Conservation (phyloP, 2,329 filamentous ascomycete genomes). For the Rhexocercosporidium sp. region DNA sequence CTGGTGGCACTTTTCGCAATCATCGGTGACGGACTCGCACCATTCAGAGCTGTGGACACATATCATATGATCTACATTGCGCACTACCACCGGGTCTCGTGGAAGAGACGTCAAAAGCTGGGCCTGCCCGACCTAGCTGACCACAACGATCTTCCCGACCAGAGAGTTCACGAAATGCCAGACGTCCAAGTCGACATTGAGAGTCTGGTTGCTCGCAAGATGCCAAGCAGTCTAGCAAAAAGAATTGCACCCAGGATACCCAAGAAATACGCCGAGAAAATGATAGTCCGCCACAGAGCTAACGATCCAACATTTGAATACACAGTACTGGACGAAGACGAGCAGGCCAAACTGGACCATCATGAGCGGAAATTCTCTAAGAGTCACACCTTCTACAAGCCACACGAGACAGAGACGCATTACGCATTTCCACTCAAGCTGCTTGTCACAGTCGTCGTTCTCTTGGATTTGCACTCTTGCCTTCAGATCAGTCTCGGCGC, state of each 20-base stretch:
- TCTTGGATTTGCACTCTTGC: conserved; percentile 79
- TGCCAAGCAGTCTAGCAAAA: conserved; percentile 30
- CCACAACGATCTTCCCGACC: conserved; percentile 57
- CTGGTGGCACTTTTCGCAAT: conserved; percentile 72
- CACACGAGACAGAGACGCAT: conserved; percentile 83
- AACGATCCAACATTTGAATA: conserved; percentile 48
- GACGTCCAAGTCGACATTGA: conserved; percentile 47
- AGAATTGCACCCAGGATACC: conserved; percentile 32
- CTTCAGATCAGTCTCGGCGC: conserved; percentile 81
- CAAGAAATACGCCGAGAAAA: conserved; percentile 30
- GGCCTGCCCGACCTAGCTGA: conserved; percentile 64
- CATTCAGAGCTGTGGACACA: conserved; percentile 80
- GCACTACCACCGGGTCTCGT: conserved; percentile 62
- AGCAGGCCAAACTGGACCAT: conserved; percentile 73
- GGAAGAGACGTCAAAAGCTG: conserved; percentile 58
- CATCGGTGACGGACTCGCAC: conserved; percentile 71
- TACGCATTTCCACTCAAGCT: conserved; percentile 76
- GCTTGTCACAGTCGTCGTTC: conserved; percentile 74
- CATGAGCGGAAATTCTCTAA: conserved; percentile 81
- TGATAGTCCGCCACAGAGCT: conserved; percentile 23
- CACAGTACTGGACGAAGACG: conserved; percentile 67
- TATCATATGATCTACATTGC: conserved; percentile 87
- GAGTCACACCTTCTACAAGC: conserved; percentile 88
- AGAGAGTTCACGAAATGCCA: conserved; percentile 45
- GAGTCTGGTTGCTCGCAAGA: conserved; percentile 32